Evolutionary conservation across 1,284 basidiomycete species (phyloP).

Genomic region (Ceratobasidium sp.): DNA sequence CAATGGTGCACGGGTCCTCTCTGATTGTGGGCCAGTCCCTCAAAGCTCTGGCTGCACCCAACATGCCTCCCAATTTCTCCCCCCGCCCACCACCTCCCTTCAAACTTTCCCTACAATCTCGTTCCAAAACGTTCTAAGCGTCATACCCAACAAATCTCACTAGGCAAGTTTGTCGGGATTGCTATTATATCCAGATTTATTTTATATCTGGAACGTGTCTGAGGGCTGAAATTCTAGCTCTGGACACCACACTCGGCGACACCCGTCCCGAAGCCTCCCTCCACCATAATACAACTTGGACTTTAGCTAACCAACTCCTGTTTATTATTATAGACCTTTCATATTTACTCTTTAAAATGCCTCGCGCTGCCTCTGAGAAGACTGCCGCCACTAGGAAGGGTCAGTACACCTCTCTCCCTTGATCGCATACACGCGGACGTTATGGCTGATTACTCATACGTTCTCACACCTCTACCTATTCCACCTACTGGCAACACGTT

Average conservation of each 20-base stretch:
- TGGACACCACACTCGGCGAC: constrained; percentile 16
- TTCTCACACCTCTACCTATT: constrained; percentile 1
- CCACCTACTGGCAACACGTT: not conserved
- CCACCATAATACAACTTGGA: constrained; percentile 18
- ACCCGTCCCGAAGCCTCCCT: constrained; percentile 10
- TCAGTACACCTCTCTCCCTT: constrained; percentile 30
- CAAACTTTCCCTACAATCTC: constrained; percentile 10
- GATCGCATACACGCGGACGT: constrained; percentile 24
- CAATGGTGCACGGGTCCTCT: constrained; percentile 22
- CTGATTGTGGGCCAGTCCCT: constrained; percentile 18
- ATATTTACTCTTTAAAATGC: constrained; percentile 36
- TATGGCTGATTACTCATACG: constrained; percentile 14
- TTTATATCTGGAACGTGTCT: constrained; percentile 10
- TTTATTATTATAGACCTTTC: constrained; percentile 14
- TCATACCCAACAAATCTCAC: not conserved
- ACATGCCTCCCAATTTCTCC: constrained; percentile 33
- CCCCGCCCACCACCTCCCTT: constrained; percentile 34
- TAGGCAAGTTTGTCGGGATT: constrained; percentile 20
- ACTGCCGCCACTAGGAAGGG: constrained; percentile 42
- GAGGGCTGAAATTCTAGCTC: constrained; percentile 33
- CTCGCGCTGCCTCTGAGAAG: constrained; percentile 41
- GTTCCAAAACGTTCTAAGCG: constrained; percentile 9
- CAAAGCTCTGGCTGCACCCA: constrained; percentile 16
- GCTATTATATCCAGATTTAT: not conserved
- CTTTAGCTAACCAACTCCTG: constrained; percentile 4